Percentiles rank a stretch among this genome's conserved stretches.
Conservation (phyloP, 768 basidiomycete genomes). For the Tephrocybe rancida region DNA sequence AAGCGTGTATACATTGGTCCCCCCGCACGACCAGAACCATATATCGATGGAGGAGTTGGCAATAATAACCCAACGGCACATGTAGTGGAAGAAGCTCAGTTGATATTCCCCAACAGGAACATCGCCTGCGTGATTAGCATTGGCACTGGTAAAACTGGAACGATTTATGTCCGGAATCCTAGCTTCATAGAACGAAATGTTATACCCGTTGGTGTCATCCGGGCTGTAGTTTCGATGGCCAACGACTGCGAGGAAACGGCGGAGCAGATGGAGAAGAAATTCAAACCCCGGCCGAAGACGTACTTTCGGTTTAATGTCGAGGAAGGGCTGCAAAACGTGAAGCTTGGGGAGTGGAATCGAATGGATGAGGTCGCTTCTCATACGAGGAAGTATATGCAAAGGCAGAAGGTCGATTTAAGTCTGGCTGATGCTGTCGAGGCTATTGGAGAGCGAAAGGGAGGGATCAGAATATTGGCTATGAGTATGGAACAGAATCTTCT, state of each 20-base stretch:
- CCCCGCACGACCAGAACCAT: neutral
- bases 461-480: too few species aligned
- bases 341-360: conserved; percentile 2
- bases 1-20: neutral
- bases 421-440: too few species aligned
- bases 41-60: neutral
- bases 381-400: too few species aligned
- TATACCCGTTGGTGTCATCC: neutral
- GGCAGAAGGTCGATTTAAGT: too few species aligned
- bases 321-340: neutral
- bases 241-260: neutral
- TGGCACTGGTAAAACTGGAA: neutral
- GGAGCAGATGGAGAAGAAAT: too few species aligned
- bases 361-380: too few species aligned
- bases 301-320: conserved; percentile 1
- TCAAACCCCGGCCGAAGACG: neutral
- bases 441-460: too few species aligned
- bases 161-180: neutral
- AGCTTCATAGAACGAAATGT: neutral
- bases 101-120: neutral
- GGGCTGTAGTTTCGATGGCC: neutral
- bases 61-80: neutral
- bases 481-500: too few species aligned
- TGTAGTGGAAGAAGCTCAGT: neutral
- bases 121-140: conserved; percentile 3